Conservation (phyloP, 106 monocot genomes). For the Dendrobium officinale region DNA sequence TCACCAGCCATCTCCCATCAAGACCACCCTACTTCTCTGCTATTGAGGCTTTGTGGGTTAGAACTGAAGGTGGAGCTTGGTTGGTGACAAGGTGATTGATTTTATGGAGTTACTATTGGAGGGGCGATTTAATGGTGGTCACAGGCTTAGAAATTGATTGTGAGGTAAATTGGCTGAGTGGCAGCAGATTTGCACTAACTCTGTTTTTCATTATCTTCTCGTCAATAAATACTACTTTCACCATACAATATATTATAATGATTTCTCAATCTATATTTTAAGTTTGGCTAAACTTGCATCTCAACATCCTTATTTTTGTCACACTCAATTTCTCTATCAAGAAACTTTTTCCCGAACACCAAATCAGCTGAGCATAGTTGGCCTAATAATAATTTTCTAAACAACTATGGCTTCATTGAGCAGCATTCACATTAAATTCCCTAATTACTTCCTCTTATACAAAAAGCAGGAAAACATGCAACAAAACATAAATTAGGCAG, state of each 20-base stretch:
- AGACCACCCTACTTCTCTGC: too few relatives aligned
- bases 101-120: too few relatives aligned
- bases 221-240: background rate
- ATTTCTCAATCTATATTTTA: background rate
- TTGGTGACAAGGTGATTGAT: too few relatives aligned
- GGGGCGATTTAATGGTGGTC: too few relatives aligned
- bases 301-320: background rate
- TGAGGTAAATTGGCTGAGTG: too few relatives aligned
- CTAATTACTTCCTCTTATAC: background rate
- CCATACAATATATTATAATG: background rate
- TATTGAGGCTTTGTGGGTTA: too few relatives aligned
- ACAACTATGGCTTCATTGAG: background rate
- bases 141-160: too few relatives aligned
- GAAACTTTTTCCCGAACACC: background rate
- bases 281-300: background rate
- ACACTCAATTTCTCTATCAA: slow-evolving; percentile 9
- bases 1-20: too few relatives aligned
- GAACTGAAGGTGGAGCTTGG: too few relatives aligned
- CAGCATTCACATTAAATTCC: background rate
- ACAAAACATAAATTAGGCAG: background rate
- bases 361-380: background rate
- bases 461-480: background rate
- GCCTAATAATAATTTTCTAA: background rate
- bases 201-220: background rate
- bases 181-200: background rate